phyloP scores from a whole-genome alignment of 345 rosid genomes.

The Eutrema yunnanense region DNA sequence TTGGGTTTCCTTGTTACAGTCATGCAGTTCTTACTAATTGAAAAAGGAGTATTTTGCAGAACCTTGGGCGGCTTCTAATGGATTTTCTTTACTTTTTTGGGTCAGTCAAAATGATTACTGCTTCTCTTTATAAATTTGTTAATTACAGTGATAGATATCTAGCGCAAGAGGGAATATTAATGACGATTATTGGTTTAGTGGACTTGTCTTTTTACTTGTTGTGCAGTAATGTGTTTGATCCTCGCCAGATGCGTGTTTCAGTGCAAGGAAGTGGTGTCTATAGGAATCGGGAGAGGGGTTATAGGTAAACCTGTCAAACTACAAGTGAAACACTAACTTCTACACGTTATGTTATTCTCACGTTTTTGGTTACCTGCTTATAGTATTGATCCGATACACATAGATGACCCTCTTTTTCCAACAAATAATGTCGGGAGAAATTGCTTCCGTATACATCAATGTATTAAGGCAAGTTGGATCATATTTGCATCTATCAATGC shows the following conservation, averaged over 20 bases:
- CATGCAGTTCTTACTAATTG: conserved; percentile 9
- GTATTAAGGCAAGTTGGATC: conserved; percentile 69
- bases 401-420: conserved; percentile 93
- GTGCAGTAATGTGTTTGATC: conserved; percentile 92
- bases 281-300: conserved; percentile 85
- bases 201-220: conserved; percentile 3
- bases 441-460: conserved; percentile 97
- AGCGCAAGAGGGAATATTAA: background rate
- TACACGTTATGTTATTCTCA: conserved; percentile 1
- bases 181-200: background rate
- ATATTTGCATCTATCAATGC: background rate
- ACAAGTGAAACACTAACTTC: conserved; percentile 2
- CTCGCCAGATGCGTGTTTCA: conserved; percentile 93
- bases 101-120: conserved; percentile 45
- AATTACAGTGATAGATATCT: background rate
- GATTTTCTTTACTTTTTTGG: conserved; percentile 98
- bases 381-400: conserved; percentile 95
- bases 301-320: conserved; percentile 50
- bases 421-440: conserved; percentile 94
- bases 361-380: conserved; percentile 19
- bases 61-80: conserved; percentile 87
- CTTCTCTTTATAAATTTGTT: conserved; percentile 4
- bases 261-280: conserved; percentile 93
- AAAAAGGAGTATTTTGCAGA: conserved; percentile 48
- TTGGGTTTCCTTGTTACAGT: background rate